A percentile compares a stretch with the other conserved stretches of the same genome.
Evolutionary conservation across 768 basidiomycete genomes (phyloP).

Genomic region (Leccinum sublutescens): DNA sequence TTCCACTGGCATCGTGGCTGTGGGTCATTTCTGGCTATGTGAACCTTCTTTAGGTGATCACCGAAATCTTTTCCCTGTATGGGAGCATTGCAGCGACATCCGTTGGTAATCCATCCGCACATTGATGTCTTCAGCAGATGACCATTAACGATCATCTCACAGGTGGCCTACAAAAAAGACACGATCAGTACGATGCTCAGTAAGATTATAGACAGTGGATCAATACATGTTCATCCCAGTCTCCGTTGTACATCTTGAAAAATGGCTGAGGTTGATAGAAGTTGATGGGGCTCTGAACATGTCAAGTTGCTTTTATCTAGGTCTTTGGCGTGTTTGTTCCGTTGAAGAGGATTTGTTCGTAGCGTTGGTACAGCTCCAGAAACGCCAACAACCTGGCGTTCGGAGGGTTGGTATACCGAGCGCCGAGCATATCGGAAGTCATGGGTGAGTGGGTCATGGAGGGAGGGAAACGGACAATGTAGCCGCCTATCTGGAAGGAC

Average conservation of each 20-base stretch:
- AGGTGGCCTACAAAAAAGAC: conserved; percentile 4
- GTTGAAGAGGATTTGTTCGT: neutral
- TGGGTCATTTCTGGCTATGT: neutral
- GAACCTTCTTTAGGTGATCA: conserved; percentile 14
- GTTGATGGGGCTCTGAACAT: neutral
- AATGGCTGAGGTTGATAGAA: neutral
- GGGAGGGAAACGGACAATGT: neutral
- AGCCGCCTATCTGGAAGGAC: neutral
- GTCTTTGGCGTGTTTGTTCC: neutral
- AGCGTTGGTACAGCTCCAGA: conserved; percentile 16
- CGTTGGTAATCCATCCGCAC: conserved; percentile 17
- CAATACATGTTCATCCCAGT: conserved; percentile 16
- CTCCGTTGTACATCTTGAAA: conserved; percentile 7
- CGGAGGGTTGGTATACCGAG: neutral
- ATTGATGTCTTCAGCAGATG: neutral
- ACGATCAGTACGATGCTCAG: neutral
- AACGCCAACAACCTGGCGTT: conserved; percentile 11
- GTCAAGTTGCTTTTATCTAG: conserved; percentile 6
- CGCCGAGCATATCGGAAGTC: neutral
- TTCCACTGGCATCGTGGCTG: conserved; percentile 17
- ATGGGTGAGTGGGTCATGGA: neutral
- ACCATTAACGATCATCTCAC: conserved; percentile 8
- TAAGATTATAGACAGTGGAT: neutral
- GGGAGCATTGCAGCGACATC: conserved; percentile 1
- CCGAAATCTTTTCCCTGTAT: conserved; percentile 18